Percentiles rank a stretch among this genome's conserved stretches.
Evolutionary conservation across 176 grass and related monocot genomes (phyloP).

Genomic region (Saccharum spontaneum): DNA sequence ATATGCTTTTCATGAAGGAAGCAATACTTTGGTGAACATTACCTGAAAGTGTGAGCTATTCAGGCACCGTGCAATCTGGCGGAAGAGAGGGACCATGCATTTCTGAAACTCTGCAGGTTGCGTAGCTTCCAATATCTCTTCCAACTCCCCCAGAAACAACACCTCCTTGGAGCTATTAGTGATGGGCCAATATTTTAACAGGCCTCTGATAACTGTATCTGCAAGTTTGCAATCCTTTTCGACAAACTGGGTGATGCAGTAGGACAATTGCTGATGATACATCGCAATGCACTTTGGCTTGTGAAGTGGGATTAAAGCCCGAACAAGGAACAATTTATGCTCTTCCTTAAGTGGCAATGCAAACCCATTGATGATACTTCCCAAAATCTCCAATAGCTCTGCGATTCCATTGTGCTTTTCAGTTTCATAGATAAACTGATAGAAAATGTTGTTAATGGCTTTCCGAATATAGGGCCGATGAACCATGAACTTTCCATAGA

Average conservation of each 20-base stretch:
- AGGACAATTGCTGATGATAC: conserved; percentile 83
- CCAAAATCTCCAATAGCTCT: conserved; percentile 80
- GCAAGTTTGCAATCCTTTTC: conserved; percentile 84
- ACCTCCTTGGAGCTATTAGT: conserved; percentile 88
- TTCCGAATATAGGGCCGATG: conserved; percentile 80
- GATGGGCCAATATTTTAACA: conserved; percentile 88
- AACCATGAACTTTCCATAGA: conserved; percentile 97
- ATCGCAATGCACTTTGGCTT: conserved; percentile 66
- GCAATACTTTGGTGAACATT: neutral
- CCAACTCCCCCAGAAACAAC: conserved; percentile 81
- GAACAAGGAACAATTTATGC: conserved; percentile 75
- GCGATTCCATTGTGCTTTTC: conserved; percentile 88
- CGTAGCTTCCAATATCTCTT: conserved; percentile 86
- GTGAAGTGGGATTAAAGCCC: conserved; percentile 79
- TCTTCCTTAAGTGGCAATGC: conserved; percentile 92
- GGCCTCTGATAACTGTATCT: conserved; percentile 81
- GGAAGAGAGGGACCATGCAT: conserved; percentile 90
- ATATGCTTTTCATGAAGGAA: neutral
- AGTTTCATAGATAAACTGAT: conserved; percentile 88
- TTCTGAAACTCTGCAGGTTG: conserved; percentile 84
- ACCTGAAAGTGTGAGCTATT: conserved; percentile 93
- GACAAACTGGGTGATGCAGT: conserved; percentile 80
- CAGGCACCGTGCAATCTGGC: conserved; percentile 67
- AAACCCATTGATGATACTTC: conserved; percentile 86
- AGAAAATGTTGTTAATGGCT: conserved; percentile 87